These are phyloP conservation scores for Eudorina sp. DNA, from an alignment of 139 green algal species.

Conservation along the genomic window DNA sequence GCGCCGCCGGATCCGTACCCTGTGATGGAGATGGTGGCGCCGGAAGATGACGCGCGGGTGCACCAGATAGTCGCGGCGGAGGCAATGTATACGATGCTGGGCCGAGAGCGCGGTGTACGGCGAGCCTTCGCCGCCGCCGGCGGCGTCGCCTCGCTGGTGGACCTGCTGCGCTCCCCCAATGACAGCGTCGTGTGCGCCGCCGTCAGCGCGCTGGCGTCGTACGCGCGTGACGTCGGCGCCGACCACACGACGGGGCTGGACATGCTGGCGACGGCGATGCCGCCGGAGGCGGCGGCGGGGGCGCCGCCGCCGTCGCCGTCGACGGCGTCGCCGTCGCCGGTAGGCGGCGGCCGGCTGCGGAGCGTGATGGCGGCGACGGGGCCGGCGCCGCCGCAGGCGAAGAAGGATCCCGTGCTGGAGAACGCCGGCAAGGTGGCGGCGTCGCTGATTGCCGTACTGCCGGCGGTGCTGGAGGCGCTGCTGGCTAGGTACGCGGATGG, in stretches of 20 bases:
- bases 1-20: slow-evolving; percentile 17
- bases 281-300: background rate
- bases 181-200: slow-evolving; percentile 42
- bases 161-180: slow-evolving; percentile 22
- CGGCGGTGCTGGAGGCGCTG: slow-evolving; percentile 34
- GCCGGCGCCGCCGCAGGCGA: background rate
- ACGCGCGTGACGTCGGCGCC: slow-evolving; percentile 35
- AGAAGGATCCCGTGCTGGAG: slow-evolving; percentile 16
- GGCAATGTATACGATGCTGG: slow-evolving; percentile 58
- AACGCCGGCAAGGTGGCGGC: slow-evolving; percentile 38
- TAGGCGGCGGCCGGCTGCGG: background rate
- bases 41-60: slow-evolving; percentile 34
- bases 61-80: slow-evolving; percentile 55
- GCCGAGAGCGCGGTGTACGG: slow-evolving; percentile 48
- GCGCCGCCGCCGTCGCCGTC: background rate
- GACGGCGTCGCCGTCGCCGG: background rate
- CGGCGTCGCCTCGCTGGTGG: slow-evolving; percentile 35
- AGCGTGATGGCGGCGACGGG: slow-evolving; percentile 3
- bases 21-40: background rate
- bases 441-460: background rate
- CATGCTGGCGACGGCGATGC: slow-evolving; percentile 13
- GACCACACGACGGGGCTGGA: slow-evolving; percentile 38
- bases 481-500: background rate
- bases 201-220: slow-evolving; percentile 45
- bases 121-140: slow-evolving; percentile 31